Evolutionary conservation across 371 early-diverging fungal species (phyloP).

Genomic region (Rhizopus arrhizus): DNA sequence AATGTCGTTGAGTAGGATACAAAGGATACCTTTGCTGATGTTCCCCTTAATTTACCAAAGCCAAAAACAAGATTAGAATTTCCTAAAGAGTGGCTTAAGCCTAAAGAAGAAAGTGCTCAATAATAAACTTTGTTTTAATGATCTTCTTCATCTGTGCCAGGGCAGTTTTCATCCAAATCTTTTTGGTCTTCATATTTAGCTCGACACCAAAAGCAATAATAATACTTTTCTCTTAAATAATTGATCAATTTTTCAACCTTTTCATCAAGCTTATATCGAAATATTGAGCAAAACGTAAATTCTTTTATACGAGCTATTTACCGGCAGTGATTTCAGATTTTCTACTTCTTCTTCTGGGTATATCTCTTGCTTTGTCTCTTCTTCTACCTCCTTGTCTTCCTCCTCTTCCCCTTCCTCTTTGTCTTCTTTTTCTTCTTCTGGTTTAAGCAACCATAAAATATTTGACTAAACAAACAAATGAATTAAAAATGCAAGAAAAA

Average conservation of each 20-base stretch:
- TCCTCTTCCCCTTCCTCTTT: conserved; percentile 10
- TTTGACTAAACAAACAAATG: conserved; percentile 25
- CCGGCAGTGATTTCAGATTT: conserved; percentile 27
- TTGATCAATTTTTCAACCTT: conserved; percentile 45
- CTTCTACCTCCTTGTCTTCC: conserved; percentile 16
- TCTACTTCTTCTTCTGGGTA: conserved; percentile 36
- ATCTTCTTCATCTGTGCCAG: conserved; percentile 63
- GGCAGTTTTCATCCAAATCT: conserved; percentile 60
- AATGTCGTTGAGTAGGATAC: conserved; percentile 29
- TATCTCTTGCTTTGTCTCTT: conserved; percentile 5
- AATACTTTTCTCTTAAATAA: conserved; percentile 55
- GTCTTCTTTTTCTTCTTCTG: conserved; percentile 18
- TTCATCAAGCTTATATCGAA: conserved; percentile 26
- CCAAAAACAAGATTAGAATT: conserved; percentile 60
- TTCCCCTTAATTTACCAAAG: conserved; percentile 63
- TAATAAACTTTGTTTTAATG: conserved; percentile 37
- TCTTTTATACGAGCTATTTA: conserved; percentile 4
- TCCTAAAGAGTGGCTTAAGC: conserved; percentile 62
- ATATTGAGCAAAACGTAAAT: not conserved
- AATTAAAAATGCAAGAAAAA: not conserved
- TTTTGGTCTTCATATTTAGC: conserved; percentile 49
- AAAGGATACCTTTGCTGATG: conserved; percentile 60
- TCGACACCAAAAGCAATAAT: conserved; percentile 73
- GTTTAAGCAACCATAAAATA: conserved; percentile 34
- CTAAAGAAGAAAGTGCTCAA: conserved; percentile 3